Percentiles rank a stretch among this genome's conserved stretches.
Conservation (phyloP, 73 alveolate genomes). For the Tetrahymena thermophila region DNA sequence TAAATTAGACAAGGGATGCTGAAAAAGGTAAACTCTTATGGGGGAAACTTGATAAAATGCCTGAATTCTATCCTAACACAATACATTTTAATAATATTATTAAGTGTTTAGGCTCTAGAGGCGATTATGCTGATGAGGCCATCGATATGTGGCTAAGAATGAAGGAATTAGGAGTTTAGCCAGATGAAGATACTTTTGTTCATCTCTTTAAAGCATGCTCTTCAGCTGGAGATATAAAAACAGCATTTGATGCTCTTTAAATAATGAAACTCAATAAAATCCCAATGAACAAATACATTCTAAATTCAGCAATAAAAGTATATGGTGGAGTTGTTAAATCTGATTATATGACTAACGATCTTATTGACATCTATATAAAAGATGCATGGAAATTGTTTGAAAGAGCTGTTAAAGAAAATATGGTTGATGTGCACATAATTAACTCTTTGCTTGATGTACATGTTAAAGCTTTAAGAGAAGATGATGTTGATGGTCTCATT, state of each 20-base stretch:
- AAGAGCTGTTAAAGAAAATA: constrained; percentile 23
- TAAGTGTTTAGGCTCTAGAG: constrained; percentile 57
- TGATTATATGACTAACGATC: constrained; percentile 28
- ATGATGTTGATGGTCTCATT: constrained; percentile 35
- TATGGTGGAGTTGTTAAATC: constrained; percentile 56
- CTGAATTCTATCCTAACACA: constrained; percentile 52
- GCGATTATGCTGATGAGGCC: constrained; percentile 64
- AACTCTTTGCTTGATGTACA: constrained; percentile 22
- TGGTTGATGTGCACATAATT: neutral
- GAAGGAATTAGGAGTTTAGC: constrained; percentile 40
- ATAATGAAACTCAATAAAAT: constrained; percentile 37
- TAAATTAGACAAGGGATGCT: constrained; percentile 50
- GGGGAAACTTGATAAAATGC: constrained; percentile 29
- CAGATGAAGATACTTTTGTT: constrained; percentile 68
- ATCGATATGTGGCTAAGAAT: constrained; percentile 51
- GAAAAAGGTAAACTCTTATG: constrained; percentile 58
- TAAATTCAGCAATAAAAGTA: constrained; percentile 52
- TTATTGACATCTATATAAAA: constrained; percentile 40
- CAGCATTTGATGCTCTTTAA: constrained; percentile 56
- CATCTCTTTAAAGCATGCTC: constrained; percentile 64
- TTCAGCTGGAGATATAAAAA: constrained; percentile 50
- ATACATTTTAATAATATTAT: constrained; percentile 51
- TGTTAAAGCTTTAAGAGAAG: constrained; percentile 19
- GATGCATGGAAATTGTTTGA: constrained; percentile 67
- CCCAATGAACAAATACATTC: constrained; percentile 52